Evolutionary conservation across 2,329 filamentous ascomycete genomes (phyloP), one percentile per base, ranked within the genome.

Genomic region (Knufia fluminis): DNA sequence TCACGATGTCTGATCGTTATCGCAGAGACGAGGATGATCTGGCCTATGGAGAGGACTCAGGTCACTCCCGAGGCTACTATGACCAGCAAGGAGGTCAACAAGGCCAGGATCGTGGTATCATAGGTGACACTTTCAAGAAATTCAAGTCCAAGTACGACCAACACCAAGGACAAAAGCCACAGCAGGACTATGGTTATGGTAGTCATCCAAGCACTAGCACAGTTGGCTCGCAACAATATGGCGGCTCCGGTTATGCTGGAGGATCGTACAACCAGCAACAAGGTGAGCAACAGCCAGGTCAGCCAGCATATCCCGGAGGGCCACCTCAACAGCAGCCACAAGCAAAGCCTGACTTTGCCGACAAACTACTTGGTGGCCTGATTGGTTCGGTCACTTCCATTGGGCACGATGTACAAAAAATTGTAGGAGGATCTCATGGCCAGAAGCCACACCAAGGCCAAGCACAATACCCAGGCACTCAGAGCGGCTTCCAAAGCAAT

Each of bases 41-140:
- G 60, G 76, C 76, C 48, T 79, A 79, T 60, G 76, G 76, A 53
- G 70, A 74, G 31, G 75, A 75, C 56, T 65, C 71, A 50, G 62
- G 58, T 26, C 60, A 66, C 16, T 59, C 53, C 22, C 51, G 60
- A 39, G 59, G 60, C 59, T 52, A 59, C 55, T 54, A 65, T 51
- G 57, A 61, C 57, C 56, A 64, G 62, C 28, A 24, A 20, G 28
- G 26, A 17, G 46, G 62, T 59, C 46, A 63, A 36, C 59, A 55
- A 31, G 70, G 71, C 39, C 66, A 64, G 35, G 69, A 75, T 38
- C 67, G 75, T 35, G 72, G 74, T n/a, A 60, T 79, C 26, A 65
- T 77, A 32, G 71, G 74, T 32, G 73, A 76, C 57, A 70, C 76
- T 52, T 72, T 74, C 51, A 68, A 69, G 58, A 73, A 71, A 58